A percentile compares a stretch with the other conserved stretches of the same genome.
Conservation (phyloP, 495 filamentous ascomycete genomes). For the Trichoderma reesei region DNA sequence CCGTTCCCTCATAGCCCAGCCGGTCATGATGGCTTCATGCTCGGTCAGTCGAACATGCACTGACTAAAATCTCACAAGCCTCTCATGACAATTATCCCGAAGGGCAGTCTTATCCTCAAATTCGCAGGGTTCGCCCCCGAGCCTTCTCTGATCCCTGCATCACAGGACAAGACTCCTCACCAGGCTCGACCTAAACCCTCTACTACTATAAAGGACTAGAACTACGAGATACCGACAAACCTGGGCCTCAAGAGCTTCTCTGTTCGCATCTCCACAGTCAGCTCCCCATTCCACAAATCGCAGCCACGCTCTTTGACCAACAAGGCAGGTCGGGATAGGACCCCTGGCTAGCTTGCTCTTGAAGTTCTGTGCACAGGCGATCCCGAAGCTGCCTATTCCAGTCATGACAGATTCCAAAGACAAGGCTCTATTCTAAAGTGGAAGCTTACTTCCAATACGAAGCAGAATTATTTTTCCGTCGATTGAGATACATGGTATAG, state of each 20-base stretch:
- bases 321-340: neutral
- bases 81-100: neutral
- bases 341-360: neutral
- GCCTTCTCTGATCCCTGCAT: neutral
- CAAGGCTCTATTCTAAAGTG: neutral
- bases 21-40: no score
- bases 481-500: neutral
- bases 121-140: neutral
- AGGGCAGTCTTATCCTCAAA: neutral
- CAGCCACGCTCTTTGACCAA: neutral
- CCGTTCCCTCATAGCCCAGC: neutral
- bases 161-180: neutral
- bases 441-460: neutral
- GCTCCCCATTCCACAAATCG: neutral
- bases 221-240: no score
- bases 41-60: neutral
- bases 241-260: no score
- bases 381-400: neutral
- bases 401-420: neutral
- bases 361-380: neutral
- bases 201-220: no score
- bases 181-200: no score
- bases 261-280: neutral
- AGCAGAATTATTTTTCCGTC: slow-evolving; percentile 3
- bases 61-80: neutral